These are phyloP conservation scores for Digitaria exilis DNA, from an alignment of 202 grass and related monocot genomes.

Conservation along the genomic window DNA sequence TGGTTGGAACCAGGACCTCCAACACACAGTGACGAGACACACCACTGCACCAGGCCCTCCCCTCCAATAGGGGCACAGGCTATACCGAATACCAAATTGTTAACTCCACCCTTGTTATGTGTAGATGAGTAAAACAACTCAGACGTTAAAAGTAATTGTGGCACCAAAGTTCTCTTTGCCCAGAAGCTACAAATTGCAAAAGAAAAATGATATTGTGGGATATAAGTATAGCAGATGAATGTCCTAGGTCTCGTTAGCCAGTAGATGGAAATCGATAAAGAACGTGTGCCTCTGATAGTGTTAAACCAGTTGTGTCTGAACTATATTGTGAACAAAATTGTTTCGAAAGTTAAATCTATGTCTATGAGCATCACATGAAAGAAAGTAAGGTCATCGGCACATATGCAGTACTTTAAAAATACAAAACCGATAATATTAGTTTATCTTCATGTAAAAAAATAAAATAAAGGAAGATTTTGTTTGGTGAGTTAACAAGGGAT, in stretches of 20 bases:
- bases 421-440: background rate
- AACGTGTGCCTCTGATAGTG: background rate
- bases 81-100: background rate
- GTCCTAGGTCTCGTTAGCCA: background rate
- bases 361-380: background rate
- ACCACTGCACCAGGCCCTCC: background rate
- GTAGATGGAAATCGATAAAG: background rate
- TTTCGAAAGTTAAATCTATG: background rate
- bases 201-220: background rate
- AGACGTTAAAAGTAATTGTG: background rate
- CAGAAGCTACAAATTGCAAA: background rate
- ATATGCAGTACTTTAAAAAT: background rate
- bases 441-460: background rate
- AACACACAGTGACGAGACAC: background rate
- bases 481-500: background rate
- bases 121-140: background rate
- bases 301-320: background rate
- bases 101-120: background rate
- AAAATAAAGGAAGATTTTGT: background rate
- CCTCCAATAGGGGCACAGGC: background rate
- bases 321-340: background rate
- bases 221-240: background rate
- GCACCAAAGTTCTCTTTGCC: background rate
- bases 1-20: background rate
- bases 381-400: background rate